These are phyloP conservation scores for Capronia epimyces DNA, from an alignment of 2,329 filamentous ascomycete species.

Conservation along the genomic window DNA sequence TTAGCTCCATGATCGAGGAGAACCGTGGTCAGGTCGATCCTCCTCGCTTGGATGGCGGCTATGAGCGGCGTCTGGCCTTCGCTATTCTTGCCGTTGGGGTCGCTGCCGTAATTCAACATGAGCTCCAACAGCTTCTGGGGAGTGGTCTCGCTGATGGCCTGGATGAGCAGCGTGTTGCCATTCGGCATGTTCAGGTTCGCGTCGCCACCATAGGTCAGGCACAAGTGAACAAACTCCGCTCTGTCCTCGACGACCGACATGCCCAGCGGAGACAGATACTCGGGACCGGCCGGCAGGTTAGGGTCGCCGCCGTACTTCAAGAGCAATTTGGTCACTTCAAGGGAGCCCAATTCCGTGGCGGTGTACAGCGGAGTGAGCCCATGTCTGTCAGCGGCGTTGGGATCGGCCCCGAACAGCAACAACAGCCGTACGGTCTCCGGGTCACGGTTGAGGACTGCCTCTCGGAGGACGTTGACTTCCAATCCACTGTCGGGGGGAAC, in stretches of 20 bases:
- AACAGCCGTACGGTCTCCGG: slow-evolving; percentile 52
- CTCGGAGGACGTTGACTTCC: slow-evolving; percentile 45
- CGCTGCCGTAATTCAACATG: slow-evolving; percentile 55
- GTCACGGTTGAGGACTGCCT: slow-evolving; percentile 50
- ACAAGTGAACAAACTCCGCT: slow-evolving; percentile 53
- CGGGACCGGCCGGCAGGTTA: slow-evolving; percentile 48
- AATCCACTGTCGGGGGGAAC: slow-evolving; percentile 48
- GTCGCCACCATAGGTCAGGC: slow-evolving; percentile 58
- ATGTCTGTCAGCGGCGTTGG: slow-evolving; percentile 48
- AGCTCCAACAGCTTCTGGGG: slow-evolving; percentile 53
- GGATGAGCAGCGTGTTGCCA: slow-evolving; percentile 58
- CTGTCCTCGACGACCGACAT: slow-evolving; percentile 50
- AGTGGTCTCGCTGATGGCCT: slow-evolving; percentile 55
- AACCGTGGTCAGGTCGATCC: slow-evolving; percentile 52
- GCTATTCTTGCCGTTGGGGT: slow-evolving; percentile 55
- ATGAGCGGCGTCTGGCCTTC: slow-evolving; percentile 60
- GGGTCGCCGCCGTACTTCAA: slow-evolving; percentile 61
- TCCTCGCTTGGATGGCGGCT: slow-evolving; percentile 53
- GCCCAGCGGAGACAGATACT: slow-evolving; percentile 53
- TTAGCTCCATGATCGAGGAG: slow-evolving; percentile 58
- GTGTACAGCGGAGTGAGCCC: slow-evolving; percentile 50
- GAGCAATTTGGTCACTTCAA: slow-evolving; percentile 54
- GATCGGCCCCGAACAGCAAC: slow-evolving; percentile 53
- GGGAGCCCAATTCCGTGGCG: slow-evolving; percentile 50
- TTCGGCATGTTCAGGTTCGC: slow-evolving; percentile 50